Evolutionary conservation across 257 asterid species (phyloP), one percentile per base, ranked within the genome.

Genomic region (Solanum dulcamara): DNA sequence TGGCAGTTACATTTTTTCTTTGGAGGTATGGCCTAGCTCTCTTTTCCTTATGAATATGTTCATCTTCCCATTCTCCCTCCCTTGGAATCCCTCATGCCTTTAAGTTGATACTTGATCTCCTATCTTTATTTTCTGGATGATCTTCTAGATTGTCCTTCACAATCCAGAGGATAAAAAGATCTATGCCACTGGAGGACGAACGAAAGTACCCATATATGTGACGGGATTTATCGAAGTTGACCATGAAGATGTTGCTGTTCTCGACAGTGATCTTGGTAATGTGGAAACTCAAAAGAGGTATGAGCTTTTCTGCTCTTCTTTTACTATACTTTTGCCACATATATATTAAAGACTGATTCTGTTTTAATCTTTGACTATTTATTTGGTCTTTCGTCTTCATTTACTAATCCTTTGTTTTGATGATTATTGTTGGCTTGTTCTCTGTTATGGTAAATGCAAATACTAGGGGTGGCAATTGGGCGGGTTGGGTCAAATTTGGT

Each of bases 141-240:
- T 48, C 46, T 53, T 86, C 38, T 84, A 97, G 99, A 91, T 95
- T 89, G 86, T 89, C 88, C 91, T 95, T 84, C 94, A 91, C 64
- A 90, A 91, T 75, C 90, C 94, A 30, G 98, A 97, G 87, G 87
- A 94, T 86, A 95, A 93, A 93, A 93, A 92, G 84, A 82, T 86
- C 83, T 97, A 91, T 90, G 95, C 88, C 40, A 92, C 99, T 89
- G 98, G 99, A 77, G 98, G 98, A 66, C 91, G 98, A 64, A 92
- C 96, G 13, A 97, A 89, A 91, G 91, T 95, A 60, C 89, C 93
- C 55, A 85, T 97, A 77, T 92, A 92, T 89, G 85, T 94, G 67
- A 95, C 98, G 68, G 98, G 99, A 84, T 90, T 90, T 85, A 88
- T 95, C 77, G 80, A 85, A 84, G 88, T 94, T 87, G 92, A 87